A percentile compares a stretch with the other conserved stretches of the same genome.
Evolutionary conservation across 495 filamentous ascomycete species (phyloP).

Genomic region (Hypoxylon crocopeplum): DNA sequence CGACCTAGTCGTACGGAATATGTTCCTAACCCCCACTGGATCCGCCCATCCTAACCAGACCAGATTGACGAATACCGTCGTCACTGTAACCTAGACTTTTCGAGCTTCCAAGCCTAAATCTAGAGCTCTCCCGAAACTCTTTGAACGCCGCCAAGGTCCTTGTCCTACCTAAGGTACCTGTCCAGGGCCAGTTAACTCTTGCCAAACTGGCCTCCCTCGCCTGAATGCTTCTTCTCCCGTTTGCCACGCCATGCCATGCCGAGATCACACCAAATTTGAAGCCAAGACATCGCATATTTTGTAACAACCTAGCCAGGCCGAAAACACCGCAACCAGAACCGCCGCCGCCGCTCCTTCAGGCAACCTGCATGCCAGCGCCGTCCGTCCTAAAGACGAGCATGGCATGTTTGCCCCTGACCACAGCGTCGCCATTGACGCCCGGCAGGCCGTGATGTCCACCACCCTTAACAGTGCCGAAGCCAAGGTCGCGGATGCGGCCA

Average conservation of each 20-base stretch:
- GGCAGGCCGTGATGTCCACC: constrained; percentile 6
- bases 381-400: constrained; percentile 56
- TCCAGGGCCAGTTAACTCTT: neutral
- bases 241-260: neutral
- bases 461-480: constrained; percentile 50
- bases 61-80: no score
- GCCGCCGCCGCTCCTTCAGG: constrained; percentile 1
- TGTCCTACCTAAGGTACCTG: neutral
- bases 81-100: no score
- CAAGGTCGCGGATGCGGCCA: constrained; percentile 66
- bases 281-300: neutral
- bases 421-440: constrained; percentile 27
- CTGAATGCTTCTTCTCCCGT: neutral
- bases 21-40: neutral
- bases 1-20: neutral
- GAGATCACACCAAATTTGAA: neutral
- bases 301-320: neutral
- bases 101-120: neutral
- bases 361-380: constrained; percentile 37
- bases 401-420: constrained; percentile 56
- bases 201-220: neutral
- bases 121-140: neutral
- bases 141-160: neutral
- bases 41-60: neutral
- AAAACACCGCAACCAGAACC: neutral